A percentile compares a stretch with the other conserved stretches of the same genome.
phyloP scores from a whole-genome alignment of 75 land plant genomes.

The Pinus albicaulis region DNA sequence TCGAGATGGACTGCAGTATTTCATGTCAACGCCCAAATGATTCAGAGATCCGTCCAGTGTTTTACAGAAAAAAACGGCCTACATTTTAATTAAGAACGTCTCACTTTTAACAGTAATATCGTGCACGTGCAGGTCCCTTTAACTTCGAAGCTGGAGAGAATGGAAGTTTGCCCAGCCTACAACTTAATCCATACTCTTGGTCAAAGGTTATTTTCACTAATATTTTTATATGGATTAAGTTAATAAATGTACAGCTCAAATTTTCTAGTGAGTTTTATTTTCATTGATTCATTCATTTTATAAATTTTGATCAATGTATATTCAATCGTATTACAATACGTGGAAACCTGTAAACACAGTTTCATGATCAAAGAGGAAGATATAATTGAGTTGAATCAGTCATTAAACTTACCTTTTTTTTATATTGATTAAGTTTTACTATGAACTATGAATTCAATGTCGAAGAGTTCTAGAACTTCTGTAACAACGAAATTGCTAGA shows the following conservation, averaged over 20 bases:
- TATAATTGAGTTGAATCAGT: not conserved
- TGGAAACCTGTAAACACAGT: no score
- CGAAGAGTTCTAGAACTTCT: not conserved
- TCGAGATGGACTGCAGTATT: not conserved
- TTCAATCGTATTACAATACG: no score
- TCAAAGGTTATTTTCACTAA: conserved; percentile 56
- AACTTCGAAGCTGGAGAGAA: conserved; percentile 46
- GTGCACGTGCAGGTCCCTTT: conserved; percentile 65
- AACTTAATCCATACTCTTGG: conserved; percentile 86
- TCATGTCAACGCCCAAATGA: not conserved
- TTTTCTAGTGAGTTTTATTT: no score
- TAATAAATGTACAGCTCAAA: no score
- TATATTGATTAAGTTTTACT: not conserved
- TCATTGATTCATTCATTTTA: no score
- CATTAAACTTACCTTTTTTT: no score
- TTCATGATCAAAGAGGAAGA: no score
- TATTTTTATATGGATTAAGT: not conserved
- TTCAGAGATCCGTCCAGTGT: not conserved
- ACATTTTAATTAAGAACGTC: not conserved
- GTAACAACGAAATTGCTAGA: not conserved
- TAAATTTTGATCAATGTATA: no score
- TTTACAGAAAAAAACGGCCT: not conserved
- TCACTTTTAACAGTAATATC: not conserved
- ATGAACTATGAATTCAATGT: not conserved
- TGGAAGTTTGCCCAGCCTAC: conserved; percentile 47